A percentile compares a stretch with the other conserved stretches of the same genome.
phyloP scores from a whole-genome alignment of 192 early-diverging fungal species.

The Allomyces arbusculus region DNA sequence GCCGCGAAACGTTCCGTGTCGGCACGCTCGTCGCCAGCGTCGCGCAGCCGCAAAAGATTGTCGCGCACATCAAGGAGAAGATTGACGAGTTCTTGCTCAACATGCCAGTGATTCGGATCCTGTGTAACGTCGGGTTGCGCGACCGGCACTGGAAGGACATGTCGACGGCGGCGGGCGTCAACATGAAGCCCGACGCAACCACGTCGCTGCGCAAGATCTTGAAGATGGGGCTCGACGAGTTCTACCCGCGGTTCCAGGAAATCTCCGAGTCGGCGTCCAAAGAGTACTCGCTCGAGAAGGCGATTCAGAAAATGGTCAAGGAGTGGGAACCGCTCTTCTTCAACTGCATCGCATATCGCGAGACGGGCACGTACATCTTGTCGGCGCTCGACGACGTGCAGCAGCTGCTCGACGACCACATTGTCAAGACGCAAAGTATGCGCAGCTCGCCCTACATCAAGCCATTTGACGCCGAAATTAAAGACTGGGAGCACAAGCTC shows the following conservation, averaged over 20 bases:
- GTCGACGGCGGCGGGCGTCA: conserved; percentile 59
- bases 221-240: conserved; percentile 74
- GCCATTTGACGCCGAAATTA: conserved; percentile 92
- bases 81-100: conserved; percentile 60
- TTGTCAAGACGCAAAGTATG: conserved; percentile 88
- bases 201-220: conserved; percentile 87
- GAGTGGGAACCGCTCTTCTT: conserved; percentile 85
- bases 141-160: conserved; percentile 95
- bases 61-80: conserved; percentile 76
- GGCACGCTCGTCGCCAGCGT: conserved; percentile 83
- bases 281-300: conserved; percentile 98
- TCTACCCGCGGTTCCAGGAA: conserved; percentile 67
- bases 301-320: conserved; percentile 63
- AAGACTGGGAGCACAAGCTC: conserved; percentile 85
- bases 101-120: conserved; percentile 56
- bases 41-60: conserved; percentile 89
- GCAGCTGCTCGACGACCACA: conserved; percentile 81
- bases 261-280: conserved; percentile 83
- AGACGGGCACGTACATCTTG: conserved; percentile 90
- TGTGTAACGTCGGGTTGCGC: conserved; percentile 87
- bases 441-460: conserved; percentile 92
- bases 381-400: conserved; percentile 96
- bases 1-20: conserved; percentile 58
- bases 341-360: conserved; percentile 84
- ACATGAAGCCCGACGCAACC: conserved; percentile 40